Evolutionary conservation across 495 filamentous ascomycete species (phyloP).

Genomic region (Neurospora sp.): DNA sequence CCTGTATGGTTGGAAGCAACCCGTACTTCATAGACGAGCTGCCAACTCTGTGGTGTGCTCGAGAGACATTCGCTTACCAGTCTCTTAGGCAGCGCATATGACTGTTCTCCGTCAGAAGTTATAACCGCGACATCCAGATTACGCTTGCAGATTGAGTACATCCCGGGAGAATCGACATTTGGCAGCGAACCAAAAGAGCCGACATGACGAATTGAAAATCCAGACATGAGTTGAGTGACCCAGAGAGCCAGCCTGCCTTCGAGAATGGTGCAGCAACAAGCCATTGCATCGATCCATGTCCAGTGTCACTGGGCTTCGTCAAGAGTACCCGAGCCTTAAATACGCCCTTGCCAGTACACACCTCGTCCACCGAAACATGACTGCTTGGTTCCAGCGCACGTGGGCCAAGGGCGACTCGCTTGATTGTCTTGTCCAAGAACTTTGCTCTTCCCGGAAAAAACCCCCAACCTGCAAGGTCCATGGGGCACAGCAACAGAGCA

Average conservation of each 20-base stretch:
- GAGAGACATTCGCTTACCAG: neutral
- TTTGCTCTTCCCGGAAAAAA: neutral
- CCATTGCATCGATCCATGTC: neutral
- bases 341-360: neutral
- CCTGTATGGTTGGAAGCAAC: neutral
- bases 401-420: neutral
- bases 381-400: neutral
- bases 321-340: neutral
- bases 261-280: neutral
- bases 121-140: neutral
- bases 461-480: neutral
- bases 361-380: neutral
- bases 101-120: neutral
- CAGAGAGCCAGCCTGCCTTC: neutral
- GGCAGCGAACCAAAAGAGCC: neutral
- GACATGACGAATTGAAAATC: neutral
- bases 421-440: conserved; percentile 1
- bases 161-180: neutral
- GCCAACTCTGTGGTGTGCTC: neutral
- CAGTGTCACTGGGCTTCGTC: neutral
- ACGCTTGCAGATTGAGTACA: neutral
- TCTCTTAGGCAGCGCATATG: neutral
- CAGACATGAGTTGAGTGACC: neutral
- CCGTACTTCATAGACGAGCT: neutral
- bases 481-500: neutral